phyloP scores from a whole-genome alignment of 2,329 filamentous ascomycete species.

The Hortaea werneckii region DNA sequence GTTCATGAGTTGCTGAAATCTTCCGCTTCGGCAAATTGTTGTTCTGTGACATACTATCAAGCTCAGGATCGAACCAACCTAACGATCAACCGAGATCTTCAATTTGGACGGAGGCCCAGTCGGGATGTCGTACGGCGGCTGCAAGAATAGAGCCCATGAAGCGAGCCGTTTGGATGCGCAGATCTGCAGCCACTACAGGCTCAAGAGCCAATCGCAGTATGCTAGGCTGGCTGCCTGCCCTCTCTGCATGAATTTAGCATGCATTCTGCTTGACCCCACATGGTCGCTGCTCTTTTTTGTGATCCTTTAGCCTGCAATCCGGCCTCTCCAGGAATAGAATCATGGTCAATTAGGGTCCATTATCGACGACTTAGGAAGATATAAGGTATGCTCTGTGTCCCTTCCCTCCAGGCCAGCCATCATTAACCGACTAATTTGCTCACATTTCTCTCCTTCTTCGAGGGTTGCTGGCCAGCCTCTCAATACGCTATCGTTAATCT shows the following conservation, averaged over 20 bases:
- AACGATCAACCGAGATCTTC: neutral
- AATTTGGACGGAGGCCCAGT: neutral
- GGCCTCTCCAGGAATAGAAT: conserved; percentile 40
- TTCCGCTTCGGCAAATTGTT: no score
- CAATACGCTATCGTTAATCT: conserved; percentile 33
- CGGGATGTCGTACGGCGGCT: conserved; percentile 7
- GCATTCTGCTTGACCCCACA: conserved; percentile 13
- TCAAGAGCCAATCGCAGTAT: conserved; percentile 13
- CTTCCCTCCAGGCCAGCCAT: conserved; percentile 27
- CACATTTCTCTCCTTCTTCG: conserved; percentile 25
- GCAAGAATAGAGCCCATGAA: conserved; percentile 14
- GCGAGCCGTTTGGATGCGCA: conserved; percentile 13
- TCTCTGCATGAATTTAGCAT: conserved; percentile 14
- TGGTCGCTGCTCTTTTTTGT: conserved; percentile 7
- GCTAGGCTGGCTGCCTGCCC: neutral
- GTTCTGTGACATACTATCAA: neutral
- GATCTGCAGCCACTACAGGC: conserved; percentile 18
- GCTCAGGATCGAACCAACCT: neutral
- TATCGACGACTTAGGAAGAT: conserved; percentile 33
- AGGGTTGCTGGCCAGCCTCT: conserved; percentile 41
- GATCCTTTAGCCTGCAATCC: conserved; percentile 10
- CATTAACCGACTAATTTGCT: conserved; percentile 39
- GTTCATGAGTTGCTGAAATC: no score
- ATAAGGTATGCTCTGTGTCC: conserved; percentile 35
- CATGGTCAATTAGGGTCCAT: conserved; percentile 25